These are phyloP conservation scores for Trichomonascaceae sp. DNA, from an alignment of 1,139 yeast species.

Conservation along the genomic window DNA sequence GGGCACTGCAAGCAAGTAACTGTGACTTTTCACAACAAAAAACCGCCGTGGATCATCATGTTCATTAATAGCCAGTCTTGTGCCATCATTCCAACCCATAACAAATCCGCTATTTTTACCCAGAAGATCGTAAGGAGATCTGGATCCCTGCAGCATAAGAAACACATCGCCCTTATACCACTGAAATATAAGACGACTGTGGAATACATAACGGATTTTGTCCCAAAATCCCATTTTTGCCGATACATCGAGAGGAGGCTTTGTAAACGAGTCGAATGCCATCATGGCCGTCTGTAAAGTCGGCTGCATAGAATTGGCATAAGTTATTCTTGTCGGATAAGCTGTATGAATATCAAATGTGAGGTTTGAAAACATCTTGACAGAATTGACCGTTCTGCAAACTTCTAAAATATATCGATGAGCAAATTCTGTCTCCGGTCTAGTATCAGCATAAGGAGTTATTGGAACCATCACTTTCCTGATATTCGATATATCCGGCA, in stretches of 20 bases:
- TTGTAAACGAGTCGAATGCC: conserved; percentile 77
- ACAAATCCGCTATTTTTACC: conserved; percentile 76
- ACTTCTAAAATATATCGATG: conserved; percentile 54
- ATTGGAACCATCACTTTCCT: conserved; percentile 61
- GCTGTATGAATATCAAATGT: conserved; percentile 50
- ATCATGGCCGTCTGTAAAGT: conserved; percentile 78
- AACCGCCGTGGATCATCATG: conserved; percentile 58
- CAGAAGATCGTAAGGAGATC: conserved; percentile 66
- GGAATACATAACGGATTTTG: conserved; percentile 55
- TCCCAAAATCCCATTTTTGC: conserved; percentile 80
- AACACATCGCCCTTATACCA: conserved; percentile 48
- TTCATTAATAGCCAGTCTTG: conserved; percentile 54
- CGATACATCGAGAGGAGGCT: conserved; percentile 77
- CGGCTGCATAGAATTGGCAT: conserved; percentile 85
- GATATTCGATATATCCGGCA: conserved; percentile 42
- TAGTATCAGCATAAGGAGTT: conserved; percentile 37
- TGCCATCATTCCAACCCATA: conserved; percentile 68
- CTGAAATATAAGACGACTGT: conserved; percentile 45
- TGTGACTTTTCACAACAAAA: conserved; percentile 57
- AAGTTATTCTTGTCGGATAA: conserved; percentile 61
- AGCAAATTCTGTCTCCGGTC: conserved; percentile 31
- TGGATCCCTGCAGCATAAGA: conserved; percentile 59
- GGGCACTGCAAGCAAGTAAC: conserved; percentile 64
- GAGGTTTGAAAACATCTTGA: conserved; percentile 65
- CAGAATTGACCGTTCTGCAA: conserved; percentile 70